These are phyloP conservation scores for Viola odorata DNA, from an alignment of 345 rosid species.

Conservation along the genomic window DNA sequence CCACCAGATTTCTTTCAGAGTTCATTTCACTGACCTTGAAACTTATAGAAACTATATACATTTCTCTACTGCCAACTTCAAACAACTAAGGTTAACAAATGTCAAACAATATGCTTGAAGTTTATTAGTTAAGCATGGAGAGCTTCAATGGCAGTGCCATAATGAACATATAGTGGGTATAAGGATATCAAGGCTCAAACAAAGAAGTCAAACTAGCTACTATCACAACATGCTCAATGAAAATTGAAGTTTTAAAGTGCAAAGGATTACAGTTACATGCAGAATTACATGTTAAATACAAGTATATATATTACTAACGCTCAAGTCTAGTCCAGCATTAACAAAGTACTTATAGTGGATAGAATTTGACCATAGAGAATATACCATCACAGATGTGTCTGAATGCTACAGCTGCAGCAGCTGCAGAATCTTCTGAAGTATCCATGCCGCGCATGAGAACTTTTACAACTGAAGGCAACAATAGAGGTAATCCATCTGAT, in stretches of 20 bases:
- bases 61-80: no score
- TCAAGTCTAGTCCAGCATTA: no score
- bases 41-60: background rate
- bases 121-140: background rate
- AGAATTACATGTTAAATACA: background rate
- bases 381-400: conserved; percentile 89
- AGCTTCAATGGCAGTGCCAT: conserved; percentile 2
- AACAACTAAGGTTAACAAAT: background rate
- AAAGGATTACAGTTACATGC: background rate
- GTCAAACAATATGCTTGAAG: background rate
- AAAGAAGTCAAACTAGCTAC: background rate
- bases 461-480: conserved; percentile 68
- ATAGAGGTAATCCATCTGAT: conserved; percentile 59
- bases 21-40: background rate
- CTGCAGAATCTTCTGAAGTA: conserved; percentile 92
- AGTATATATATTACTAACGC: no score
- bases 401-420: conserved; percentile 97
- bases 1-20: no score
- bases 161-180: background rate
- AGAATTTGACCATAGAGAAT: no score
- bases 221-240: background rate
- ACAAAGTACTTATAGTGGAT: no score
- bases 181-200: background rate
- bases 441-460: conserved; percentile 89
- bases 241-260: background rate